Evolutionary conservation across 176 grass and related monocot genomes (phyloP).

Genomic region (bread wheat (Triticum aestivum)): IWGSC_CS_RefSeq_v2.1 NC_057798.1:630552387-630552886

Average conservation of each 20-base stretch:
- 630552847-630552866: constrained; percentile 90
- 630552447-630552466: constrained; percentile 78
- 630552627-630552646: constrained; percentile 80
- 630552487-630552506: constrained; percentile 88
- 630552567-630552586: constrained; percentile 87
- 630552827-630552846: constrained; percentile 95
- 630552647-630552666: constrained; percentile 23
- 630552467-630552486: constrained; percentile 76
- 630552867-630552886: constrained; percentile 69
- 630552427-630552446: constrained; percentile 77
- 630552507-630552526: constrained; percentile 92
- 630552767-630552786: constrained; percentile 65
- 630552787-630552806: constrained; percentile 80
- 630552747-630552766: constrained; percentile 72
- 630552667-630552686: not conserved
- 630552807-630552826: constrained; percentile 81
- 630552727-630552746: not conserved
- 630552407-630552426: constrained; percentile 53
- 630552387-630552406: constrained; percentile 46
- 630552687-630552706: not conserved
- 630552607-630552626: constrained; percentile 72
- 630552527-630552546: constrained; percentile 79
- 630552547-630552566: constrained; percentile 89
- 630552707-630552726: not conserved
- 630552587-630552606: constrained; percentile 79